These are phyloP conservation scores for Fusarium sp. DNA, from an alignment of 2,329 filamentous ascomycete species.

Conservation along the genomic window DNA sequence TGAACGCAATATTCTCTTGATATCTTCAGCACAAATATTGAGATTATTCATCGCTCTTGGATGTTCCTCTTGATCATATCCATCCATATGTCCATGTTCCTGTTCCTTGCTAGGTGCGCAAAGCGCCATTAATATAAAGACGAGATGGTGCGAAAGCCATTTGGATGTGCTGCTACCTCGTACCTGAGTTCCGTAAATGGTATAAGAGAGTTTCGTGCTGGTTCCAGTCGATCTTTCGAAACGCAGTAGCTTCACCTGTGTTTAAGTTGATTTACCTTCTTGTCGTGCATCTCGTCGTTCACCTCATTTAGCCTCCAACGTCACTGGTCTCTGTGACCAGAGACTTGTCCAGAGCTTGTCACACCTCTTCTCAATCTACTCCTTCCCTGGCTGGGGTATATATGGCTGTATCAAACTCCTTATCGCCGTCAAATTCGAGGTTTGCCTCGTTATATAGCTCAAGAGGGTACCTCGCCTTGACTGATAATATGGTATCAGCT, in stretches of 20 bases:
- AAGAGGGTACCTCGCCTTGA: no score
- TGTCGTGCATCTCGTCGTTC: no score
- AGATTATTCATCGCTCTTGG: neutral
- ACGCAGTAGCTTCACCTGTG: neutral
- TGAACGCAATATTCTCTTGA: neutral
- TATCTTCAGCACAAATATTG: neutral
- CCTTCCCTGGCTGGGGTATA: no score
- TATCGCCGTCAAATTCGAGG: no score
- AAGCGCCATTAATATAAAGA: neutral
- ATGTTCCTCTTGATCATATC: neutral
- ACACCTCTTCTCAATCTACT: no score
- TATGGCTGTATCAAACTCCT: no score
- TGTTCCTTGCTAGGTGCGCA: neutral
- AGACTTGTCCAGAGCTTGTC: no score
- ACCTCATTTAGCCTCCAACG: no score
- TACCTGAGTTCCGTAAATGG: slow-evolving; percentile 3
- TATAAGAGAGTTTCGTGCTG: slow-evolving; percentile 3
- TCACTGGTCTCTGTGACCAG: no score
- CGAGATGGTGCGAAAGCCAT: neutral
- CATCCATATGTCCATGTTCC: neutral
- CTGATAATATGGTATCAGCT: no score
- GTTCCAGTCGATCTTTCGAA: slow-evolving; percentile 12
- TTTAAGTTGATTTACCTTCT: no score
- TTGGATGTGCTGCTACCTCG: neutral
- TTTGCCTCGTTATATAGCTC: no score